Evolutionary conservation across 2,329 filamentous ascomycete genomes (phyloP).

Genomic region (Cadophora sp.): DNA sequence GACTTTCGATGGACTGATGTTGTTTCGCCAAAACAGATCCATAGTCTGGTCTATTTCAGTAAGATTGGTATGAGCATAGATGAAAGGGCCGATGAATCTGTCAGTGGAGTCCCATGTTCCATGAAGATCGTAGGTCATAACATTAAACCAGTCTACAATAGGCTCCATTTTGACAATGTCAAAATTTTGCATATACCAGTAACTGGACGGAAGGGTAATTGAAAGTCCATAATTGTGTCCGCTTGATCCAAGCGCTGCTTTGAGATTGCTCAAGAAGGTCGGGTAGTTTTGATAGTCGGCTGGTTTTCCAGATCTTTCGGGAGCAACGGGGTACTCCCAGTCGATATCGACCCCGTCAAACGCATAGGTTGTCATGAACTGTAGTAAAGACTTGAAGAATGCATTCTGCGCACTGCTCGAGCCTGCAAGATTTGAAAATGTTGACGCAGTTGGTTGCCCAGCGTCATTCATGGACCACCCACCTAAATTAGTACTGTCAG

Average conservation of each 20-base stretch:
- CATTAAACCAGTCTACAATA: constrained; percentile 41
- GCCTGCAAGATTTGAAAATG: constrained; percentile 1
- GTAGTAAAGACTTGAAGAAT: constrained; percentile 40
- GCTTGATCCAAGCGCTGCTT: constrained; percentile 30
- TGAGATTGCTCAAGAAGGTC: constrained; percentile 33
- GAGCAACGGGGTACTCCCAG: constrained; percentile 50
- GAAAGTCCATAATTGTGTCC: constrained; percentile 48
- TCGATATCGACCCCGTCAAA: constrained; percentile 56
- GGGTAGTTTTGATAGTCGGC: constrained; percentile 47
- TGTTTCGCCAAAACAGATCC: constrained; percentile 54
- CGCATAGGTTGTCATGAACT: constrained; percentile 50
- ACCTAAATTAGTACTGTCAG: no score
- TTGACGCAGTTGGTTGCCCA: constrained; percentile 4
- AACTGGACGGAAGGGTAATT: constrained; percentile 43
- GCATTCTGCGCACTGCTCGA: neutral
- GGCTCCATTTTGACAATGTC: constrained; percentile 35
- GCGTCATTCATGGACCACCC: constrained; percentile 26
- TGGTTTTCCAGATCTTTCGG: constrained; percentile 46
- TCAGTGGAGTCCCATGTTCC: constrained; percentile 40
- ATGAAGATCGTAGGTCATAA: constrained; percentile 44
- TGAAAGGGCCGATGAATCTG: constrained; percentile 43
- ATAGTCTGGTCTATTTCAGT: constrained; percentile 52
- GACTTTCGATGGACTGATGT: constrained; percentile 50
- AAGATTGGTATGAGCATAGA: constrained; percentile 52
- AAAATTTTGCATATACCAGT: constrained; percentile 45